Evolutionary conservation across 192 early-diverging fungal species (phyloP).

Genomic region (Mortierella alpina): DNA sequence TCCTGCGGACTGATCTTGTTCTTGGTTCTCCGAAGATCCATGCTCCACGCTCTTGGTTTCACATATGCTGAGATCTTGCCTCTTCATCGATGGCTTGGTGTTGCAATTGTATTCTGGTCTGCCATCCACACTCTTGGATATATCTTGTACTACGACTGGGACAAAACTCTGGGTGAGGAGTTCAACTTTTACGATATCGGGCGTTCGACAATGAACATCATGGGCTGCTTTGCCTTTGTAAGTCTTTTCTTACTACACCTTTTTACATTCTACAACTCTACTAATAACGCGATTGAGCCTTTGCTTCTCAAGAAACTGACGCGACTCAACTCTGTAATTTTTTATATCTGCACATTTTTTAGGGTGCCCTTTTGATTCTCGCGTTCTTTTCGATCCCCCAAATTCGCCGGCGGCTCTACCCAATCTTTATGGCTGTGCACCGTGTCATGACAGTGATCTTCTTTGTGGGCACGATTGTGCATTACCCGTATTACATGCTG

Average conservation of each 20-base stretch:
- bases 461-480: constrained; percentile 31
- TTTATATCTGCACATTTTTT: not conserved
- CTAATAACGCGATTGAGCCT: not conserved
- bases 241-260: not conserved
- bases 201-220: constrained; percentile 41
- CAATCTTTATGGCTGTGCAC: constrained; percentile 31
- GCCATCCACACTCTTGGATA: constrained; percentile 39
- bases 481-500: constrained; percentile 46
- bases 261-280: not conserved
- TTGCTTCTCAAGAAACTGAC: not conserved
- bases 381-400: constrained; percentile 42
- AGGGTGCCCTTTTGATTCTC: constrained; percentile 30
- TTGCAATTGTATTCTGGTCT: constrained; percentile 40
- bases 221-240: constrained; percentile 41
- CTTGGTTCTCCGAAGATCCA: constrained; percentile 39
- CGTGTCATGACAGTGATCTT: constrained; percentile 46
- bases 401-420: constrained; percentile 31
- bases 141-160: constrained; percentile 25
- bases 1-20: constrained; percentile 34
- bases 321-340: not conserved
- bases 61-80: constrained; percentile 46
- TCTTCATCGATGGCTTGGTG: constrained; percentile 51
- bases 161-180: not conserved
- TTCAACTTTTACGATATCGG: constrained; percentile 43
- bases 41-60: constrained; percentile 48